These are phyloP conservation scores for Thyridium curvatum DNA, from an alignment of 2,329 filamentous ascomycete genomes.

Conservation along the genomic window DNA sequence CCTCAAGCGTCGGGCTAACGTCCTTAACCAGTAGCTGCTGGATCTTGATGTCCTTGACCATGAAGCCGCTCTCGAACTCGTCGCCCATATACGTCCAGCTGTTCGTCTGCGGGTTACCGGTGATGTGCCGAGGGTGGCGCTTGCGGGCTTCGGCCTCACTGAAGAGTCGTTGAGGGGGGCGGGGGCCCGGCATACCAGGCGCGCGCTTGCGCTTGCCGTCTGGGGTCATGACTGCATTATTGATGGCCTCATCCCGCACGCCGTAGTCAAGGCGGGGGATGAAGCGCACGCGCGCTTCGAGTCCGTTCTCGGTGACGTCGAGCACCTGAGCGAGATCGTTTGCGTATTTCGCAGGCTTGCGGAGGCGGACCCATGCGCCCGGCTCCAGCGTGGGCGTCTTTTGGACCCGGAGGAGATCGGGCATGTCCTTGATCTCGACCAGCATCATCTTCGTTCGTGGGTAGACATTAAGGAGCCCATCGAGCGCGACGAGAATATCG, in stretches of 20 bases:
- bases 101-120: slow-evolving; percentile 68
- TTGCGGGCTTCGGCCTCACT: slow-evolving; percentile 91
- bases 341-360: slow-evolving; percentile 71
- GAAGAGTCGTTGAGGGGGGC: slow-evolving; percentile 84
- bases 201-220: slow-evolving; percentile 78
- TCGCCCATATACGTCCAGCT: slow-evolving; percentile 83
- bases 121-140: slow-evolving; percentile 60
- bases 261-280: slow-evolving; percentile 93
- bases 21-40: slow-evolving; percentile 79
- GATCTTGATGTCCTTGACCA: slow-evolving; percentile 90
- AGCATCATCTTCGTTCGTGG: slow-evolving; percentile 79
- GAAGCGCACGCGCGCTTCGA: slow-evolving; percentile 79
- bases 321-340: slow-evolving; percentile 89
- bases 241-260: slow-evolving; percentile 65
- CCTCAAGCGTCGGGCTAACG: slow-evolving; percentile 88
- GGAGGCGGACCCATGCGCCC: slow-evolving; percentile 88
- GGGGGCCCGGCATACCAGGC: slow-evolving; percentile 50
- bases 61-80: slow-evolving; percentile 86
- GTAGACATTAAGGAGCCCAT: slow-evolving; percentile 84
- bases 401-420: slow-evolving; percentile 83
- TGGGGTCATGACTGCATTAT: slow-evolving; percentile 32
- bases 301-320: slow-evolving; percentile 86
- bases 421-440: slow-evolving; percentile 95
- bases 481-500: slow-evolving; percentile 76
- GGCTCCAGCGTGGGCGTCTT: slow-evolving; percentile 81